Percentiles rank a stretch among this genome's conserved stretches.
phyloP scores from a whole-genome alignment of 2,329 filamentous ascomycete species.

The Ophiocordyceps camponoti-leonardi region DNA sequence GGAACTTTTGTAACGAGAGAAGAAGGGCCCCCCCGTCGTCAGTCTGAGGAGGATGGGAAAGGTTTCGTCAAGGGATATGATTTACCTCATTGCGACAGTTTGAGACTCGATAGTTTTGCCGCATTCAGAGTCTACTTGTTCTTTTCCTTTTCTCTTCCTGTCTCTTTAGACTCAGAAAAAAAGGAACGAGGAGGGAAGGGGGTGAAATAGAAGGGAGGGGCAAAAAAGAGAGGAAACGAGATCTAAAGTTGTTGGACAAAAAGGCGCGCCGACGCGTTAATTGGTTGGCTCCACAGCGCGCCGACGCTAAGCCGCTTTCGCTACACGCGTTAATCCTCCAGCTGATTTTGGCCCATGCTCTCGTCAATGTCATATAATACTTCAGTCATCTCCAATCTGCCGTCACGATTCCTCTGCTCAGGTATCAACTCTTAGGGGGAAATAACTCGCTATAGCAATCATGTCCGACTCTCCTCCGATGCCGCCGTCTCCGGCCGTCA shows the following conservation, averaged over 20 bases:
- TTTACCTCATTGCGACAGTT: constrained; percentile 8
- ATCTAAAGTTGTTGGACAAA: neutral
- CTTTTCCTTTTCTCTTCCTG: neutral
- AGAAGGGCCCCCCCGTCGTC: neutral
- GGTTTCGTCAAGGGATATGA: neutral
- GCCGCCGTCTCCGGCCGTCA: constrained; percentile 6
- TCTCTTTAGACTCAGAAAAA: neutral
- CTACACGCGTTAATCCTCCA: constrained; percentile 15
- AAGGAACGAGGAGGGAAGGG: neutral
- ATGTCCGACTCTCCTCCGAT: constrained; percentile 18
- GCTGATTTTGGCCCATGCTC: neutral
- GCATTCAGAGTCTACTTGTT: neutral
- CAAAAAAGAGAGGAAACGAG: constrained; percentile 6
- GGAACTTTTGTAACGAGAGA: constrained; percentile 38
- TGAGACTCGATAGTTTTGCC: neutral
- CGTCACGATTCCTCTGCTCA: no score
- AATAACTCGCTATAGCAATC: neutral
- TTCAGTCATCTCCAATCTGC: no score
- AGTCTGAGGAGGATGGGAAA: neutral
- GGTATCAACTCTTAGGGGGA: neutral
- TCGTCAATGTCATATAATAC: neutral
- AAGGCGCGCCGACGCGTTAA: constrained; percentile 24
- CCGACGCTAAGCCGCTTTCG: constrained; percentile 12
- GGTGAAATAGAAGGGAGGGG: constrained; percentile 3
- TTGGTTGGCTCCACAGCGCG: constrained; percentile 13